These are phyloP conservation scores for Paraurostyla sp. DNA, from an alignment of 73 alveolate genomes.

Conservation along the genomic window DNA sequence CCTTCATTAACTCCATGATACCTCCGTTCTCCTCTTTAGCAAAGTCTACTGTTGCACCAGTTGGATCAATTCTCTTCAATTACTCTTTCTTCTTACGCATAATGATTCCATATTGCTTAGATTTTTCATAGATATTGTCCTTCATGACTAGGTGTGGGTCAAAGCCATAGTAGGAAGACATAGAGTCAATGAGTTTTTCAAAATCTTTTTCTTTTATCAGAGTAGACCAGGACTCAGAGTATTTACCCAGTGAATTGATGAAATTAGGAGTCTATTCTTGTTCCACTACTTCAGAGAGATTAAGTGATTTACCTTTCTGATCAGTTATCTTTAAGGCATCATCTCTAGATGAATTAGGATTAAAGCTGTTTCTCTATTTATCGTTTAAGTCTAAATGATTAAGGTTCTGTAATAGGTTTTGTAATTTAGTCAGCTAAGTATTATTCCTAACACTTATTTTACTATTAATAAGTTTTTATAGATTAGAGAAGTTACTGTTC, in stretches of 20 bases:
- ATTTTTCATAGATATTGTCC: slow-evolving; percentile 5
- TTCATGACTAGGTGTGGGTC: background rate
- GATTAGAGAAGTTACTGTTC: background rate
- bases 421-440: background rate
- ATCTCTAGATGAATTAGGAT: no score
- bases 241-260: background rate
- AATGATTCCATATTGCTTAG: background rate
- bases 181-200: background rate
- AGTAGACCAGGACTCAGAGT: background rate
- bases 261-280: background rate
- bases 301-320: no score
- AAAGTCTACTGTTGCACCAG: background rate
- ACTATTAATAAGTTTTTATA: background rate
- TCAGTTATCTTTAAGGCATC: no score
- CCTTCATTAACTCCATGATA: slow-evolving; percentile 24
- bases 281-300: no score
- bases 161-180: background rate
- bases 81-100: slow-evolving; percentile 15
- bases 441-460: background rate
- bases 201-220: slow-evolving; percentile 3
- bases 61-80: background rate
- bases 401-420: background rate
- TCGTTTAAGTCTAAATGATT: background rate
- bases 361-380: no score
- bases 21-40: background rate